Percentiles rank a stretch among this genome's conserved stretches.
Evolutionary conservation across 768 basidiomycete genomes (phyloP).

Genomic region (Psilocybe sp.): DNA sequence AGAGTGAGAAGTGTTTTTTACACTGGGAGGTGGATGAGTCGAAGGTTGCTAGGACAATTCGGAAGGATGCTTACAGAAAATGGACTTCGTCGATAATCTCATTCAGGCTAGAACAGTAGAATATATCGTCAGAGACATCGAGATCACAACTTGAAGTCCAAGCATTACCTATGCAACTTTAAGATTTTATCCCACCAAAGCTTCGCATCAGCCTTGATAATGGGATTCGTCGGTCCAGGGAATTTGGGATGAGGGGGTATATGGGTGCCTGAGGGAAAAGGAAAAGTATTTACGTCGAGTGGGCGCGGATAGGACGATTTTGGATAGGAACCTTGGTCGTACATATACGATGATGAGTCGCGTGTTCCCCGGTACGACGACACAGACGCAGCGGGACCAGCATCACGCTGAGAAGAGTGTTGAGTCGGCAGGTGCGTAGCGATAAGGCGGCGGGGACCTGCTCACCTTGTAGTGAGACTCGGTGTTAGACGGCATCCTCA

Average conservation of each 20-base stretch:
- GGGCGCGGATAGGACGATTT: constrained; percentile 36
- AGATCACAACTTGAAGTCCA: not conserved
- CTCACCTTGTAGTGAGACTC: constrained; percentile 25
- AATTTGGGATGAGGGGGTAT: constrained; percentile 23
- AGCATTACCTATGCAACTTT: constrained; percentile 32
- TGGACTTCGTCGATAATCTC: constrained; percentile 23
- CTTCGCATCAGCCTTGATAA: constrained; percentile 30
- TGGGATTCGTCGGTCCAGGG: constrained; percentile 30
- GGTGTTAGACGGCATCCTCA: constrained; percentile 26
- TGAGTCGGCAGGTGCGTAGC: constrained; percentile 1
- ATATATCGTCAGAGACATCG: not conserved
- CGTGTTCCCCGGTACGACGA: constrained; percentile 23
- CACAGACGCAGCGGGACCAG: not conserved
- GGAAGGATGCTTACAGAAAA: constrained; percentile 22
- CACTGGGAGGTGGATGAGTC: constrained; percentile 36
- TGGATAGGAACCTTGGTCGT: constrained; percentile 33
- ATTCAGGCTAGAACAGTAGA: constrained; percentile 7
- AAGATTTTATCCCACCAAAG: constrained; percentile 44
- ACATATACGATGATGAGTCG: constrained; percentile 31
- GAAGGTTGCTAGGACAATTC: not conserved
- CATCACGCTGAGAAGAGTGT: not conserved
- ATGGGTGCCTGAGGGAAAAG: constrained; percentile 23
- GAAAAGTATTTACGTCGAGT: constrained; percentile 35
- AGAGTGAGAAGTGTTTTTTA: constrained; percentile 60
- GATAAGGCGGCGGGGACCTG: constrained; percentile 4